Base-by-base conservation (phyloP, 1,139 yeast species). In the Candida dubliniensis region DNA sequence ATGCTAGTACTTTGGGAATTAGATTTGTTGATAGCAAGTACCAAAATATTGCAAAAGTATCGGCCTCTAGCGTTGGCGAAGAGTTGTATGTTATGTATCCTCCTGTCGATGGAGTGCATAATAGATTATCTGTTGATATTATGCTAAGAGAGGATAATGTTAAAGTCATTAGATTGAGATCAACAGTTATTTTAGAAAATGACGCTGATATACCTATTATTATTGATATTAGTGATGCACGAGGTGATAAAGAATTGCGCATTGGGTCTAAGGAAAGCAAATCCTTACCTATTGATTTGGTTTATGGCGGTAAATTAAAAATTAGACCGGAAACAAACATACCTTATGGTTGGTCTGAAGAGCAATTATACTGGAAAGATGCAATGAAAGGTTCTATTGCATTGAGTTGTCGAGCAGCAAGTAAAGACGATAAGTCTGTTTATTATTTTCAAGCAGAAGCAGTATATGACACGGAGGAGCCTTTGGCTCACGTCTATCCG, bases 41-140 rank as follows among this genome's bases (percentile, higher is more conserved):
- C 54, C 77, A 76, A 2, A 74, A 76, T 9, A 62, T 87, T 2
- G 64, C 72, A 5, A 69, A 74, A 1, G 69, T 95, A 8, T 77
- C 91, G 0, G 86, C 89, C 1, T 82, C 86, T 5, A 78, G 84
- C 11, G 97, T 89, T 58, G 97, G 98, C 2, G 96, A 90, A 55
- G 83, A 86, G 29, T 61, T 91, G 12, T 81, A 83, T 52, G 77
- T 81, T 59, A 66, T 93, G 48, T 61, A 72, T 3, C 96, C 97
- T 0, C 74, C 85, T 1, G 60, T 77, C 0, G 58, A 77, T 45
- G 80, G 81, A 2, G 79, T 85, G 25, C 95, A 88, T 55, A 86
- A 81, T 54, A 71, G 98, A 49, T 62, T 95, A 10, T 76, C 84
- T 1, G 84, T 95, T 54, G 90, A 87, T 38, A 79, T 90, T 25